Base-by-base conservation (phyloP, 1,284 basidiomycete genomes). In the Malassezia equina region DNA sequence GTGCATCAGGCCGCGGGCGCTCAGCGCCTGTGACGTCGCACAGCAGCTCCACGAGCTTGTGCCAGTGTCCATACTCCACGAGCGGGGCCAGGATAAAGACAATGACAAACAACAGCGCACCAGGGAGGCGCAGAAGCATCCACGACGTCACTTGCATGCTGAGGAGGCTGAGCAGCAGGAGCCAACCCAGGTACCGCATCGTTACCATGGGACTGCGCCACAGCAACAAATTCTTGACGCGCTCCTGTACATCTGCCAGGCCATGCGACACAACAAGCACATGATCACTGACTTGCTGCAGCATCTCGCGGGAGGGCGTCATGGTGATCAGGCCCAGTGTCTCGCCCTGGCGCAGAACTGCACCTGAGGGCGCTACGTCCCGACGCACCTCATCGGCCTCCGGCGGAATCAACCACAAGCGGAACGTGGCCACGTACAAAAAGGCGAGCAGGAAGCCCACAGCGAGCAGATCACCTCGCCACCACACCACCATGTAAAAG, bases 61-160 rank as follows among this genome's bases (percentile, higher is more conserved):
- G 47, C 43, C 47, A 44, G 41, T 61, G 47, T 13, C 58, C 43
- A 34, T 62, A 46, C 54, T 63, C 59, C 21, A 59, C 32, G 27
- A 64, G 52, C 17, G 62, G 62, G 42, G 51, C 60, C 17, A 64
- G 7, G 11, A 64, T 21, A 43, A 64, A 64, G 40, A 64, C 42
- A 29, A 34, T 24, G n/a, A 56, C 5, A 41, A 59, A 59, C 4
- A 64, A 21, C 4, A 52, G 27, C 5, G 45, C 29, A 5, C 60
- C 62, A 1, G 60, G 53, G 13, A 59, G 36, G 12, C 49, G 47
- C 27, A 57, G 31, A 29, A 62, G 39, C 47, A 59, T 55, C 50
- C 52, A 50, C 12, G 56, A 54, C n/a, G 51, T 47, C 5, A 49
- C 25, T 13, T 60, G 50, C 17, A 55, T 52, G 29, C 55, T 57